Evolutionary conservation across 768 basidiomycete genomes (phyloP).

Genomic region (Cystofilobasidium macerans): DNA sequence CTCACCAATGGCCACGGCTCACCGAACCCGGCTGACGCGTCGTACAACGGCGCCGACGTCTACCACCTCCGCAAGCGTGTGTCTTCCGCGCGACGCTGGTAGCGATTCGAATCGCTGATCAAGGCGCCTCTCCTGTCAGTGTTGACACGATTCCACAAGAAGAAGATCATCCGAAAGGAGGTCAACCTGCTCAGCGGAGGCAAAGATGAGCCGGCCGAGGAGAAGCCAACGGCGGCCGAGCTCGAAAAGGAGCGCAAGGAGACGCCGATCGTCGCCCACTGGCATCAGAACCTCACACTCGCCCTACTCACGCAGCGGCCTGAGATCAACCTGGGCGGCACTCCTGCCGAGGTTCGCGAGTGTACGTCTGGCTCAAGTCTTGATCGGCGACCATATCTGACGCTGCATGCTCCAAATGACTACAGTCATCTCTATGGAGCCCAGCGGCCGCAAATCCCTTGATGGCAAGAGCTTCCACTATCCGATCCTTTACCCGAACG

Average conservation of each 20-base stretch:
- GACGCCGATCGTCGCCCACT: slow-evolving; percentile 67
- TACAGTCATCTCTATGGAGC: slow-evolving; percentile 55
- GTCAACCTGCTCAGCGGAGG: slow-evolving; percentile 56
- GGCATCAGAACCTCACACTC: slow-evolving; percentile 78
- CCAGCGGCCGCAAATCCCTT: slow-evolving; percentile 36
- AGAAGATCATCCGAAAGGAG: slow-evolving; percentile 60
- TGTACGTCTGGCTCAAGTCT: slow-evolving; percentile 52
- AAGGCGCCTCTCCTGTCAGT: slow-evolving; percentile 42
- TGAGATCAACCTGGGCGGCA: slow-evolving; percentile 45
- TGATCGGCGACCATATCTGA: too few relatives aligned
- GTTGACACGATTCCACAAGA: slow-evolving; percentile 72
- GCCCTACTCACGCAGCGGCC: slow-evolving; percentile 66
- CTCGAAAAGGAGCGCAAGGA: slow-evolving; percentile 38
- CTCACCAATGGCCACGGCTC: slow-evolving; percentile 55
- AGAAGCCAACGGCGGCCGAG: slow-evolving; percentile 31
- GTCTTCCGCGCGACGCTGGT: too few relatives aligned
- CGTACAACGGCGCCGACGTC: slow-evolving; percentile 50
- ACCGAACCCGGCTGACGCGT: slow-evolving; percentile 50
- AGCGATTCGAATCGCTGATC: too few relatives aligned
- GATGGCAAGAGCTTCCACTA: slow-evolving; percentile 49
- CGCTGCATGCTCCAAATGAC: neutral
- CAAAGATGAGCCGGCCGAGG: slow-evolving; percentile 35
- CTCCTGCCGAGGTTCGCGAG: slow-evolving; percentile 53
- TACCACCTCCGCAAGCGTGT: slow-evolving; percentile 65
- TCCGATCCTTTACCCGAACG: slow-evolving; percentile 83